Percentiles rank a stretch among this genome's conserved stretches.
Evolutionary conservation across 2,329 filamentous ascomycete genomes (phyloP).

Genomic region (Raffaelea ambrosiae): DNA sequence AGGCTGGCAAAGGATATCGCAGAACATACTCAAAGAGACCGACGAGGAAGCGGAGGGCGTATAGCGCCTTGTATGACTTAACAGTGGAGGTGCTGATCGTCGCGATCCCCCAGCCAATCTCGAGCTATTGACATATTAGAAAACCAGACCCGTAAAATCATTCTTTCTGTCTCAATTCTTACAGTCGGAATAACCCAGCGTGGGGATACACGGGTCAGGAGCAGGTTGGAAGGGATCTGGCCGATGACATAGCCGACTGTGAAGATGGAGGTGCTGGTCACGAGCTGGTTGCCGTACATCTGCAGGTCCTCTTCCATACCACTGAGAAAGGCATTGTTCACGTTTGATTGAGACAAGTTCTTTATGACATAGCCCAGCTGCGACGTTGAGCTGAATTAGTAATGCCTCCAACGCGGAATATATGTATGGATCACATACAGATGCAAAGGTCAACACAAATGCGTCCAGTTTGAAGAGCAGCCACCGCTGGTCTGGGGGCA

Average conservation of each 20-base stretch:
- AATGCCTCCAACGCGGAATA: no score
- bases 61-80: slow-evolving; percentile 23
- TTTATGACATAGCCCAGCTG: background rate
- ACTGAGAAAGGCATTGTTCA: background rate
- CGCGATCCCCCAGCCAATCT: slow-evolving; percentile 21
- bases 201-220: slow-evolving; percentile 16
- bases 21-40: slow-evolving; percentile 41
- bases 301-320: background rate
- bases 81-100: slow-evolving; percentile 14
- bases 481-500: background rate
- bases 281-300: background rate
- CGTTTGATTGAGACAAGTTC: background rate
- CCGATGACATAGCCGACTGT: slow-evolving; percentile 18
- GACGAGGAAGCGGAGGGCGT: slow-evolving; percentile 43
- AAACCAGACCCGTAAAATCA: no score
- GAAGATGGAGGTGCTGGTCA: slow-evolving; percentile 21
- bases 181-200: slow-evolving; percentile 21
- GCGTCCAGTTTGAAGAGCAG: background rate
- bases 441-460: background rate
- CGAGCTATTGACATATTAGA: slow-evolving; percentile 9
- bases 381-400: no score
- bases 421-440: no score
- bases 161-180: no score
- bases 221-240: slow-evolving; percentile 17
- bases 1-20: background rate